A percentile compares a stretch with the other conserved stretches of the same genome.
Conservation (phyloP, 2,329 filamentous ascomycete genomes). For the Beauveria pseudobassiana region DNA sequence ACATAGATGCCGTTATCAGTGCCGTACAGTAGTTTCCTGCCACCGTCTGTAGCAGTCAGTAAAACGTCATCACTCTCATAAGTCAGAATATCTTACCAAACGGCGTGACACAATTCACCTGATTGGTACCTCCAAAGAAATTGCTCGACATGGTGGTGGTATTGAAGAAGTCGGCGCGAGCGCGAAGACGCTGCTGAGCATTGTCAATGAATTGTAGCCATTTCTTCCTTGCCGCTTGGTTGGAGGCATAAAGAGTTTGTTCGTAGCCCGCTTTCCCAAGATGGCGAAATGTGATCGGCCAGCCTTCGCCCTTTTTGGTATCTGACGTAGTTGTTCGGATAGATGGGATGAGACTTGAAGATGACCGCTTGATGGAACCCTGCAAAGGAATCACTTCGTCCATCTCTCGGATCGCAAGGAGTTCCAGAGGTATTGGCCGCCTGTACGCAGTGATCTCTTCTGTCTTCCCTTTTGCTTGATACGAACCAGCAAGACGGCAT, state of each 20-base stretch:
- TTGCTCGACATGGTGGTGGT: conserved; percentile 52
- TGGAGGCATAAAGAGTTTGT: conserved; percentile 78
- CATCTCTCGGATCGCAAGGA: conserved; percentile 93
- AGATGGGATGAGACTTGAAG: conserved; percentile 69
- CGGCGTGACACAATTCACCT: conserved; percentile 90
- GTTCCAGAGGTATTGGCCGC: conserved; percentile 85
- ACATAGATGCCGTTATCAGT: conserved; percentile 93
- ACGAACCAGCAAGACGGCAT: conserved; percentile 84
- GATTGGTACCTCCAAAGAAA: conserved; percentile 61
- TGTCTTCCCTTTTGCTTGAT: conserved; percentile 85
- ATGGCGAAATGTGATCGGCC: conserved; percentile 93
- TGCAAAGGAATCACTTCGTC: conserved; percentile 82
- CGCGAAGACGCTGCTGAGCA: conserved; percentile 79
- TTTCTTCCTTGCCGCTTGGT: conserved; percentile 80
- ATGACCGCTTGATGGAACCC: conserved; percentile 77
- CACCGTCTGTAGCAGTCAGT: conserved; percentile 59
- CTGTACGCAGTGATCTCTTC: conserved; percentile 95
- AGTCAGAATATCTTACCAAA: conserved; percentile 54
- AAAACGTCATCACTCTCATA: conserved; percentile 8
- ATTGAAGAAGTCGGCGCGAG: conserved; percentile 88
- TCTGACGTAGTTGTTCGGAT: conserved; percentile 39
- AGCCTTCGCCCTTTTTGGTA: conserved; percentile 64
- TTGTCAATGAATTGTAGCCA: conserved; percentile 95
- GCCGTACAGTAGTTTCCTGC: conserved; percentile 86
- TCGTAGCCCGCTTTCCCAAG: conserved; percentile 95